These are phyloP conservation scores for Combretum micranthum DNA, from an alignment of 345 rosid genomes.

Conservation along the genomic window DNA sequence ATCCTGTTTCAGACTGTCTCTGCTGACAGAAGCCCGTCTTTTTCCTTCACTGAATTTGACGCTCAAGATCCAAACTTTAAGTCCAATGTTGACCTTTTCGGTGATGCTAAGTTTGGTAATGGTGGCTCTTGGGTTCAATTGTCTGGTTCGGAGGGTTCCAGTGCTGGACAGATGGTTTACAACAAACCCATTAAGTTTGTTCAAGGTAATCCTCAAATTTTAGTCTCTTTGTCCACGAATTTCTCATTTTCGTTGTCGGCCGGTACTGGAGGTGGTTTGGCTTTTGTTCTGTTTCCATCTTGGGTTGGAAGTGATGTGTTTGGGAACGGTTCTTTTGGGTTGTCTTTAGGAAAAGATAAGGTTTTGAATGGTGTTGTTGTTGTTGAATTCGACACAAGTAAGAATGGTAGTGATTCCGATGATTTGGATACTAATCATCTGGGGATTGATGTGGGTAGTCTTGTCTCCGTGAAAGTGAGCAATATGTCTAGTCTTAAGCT, in stretches of 20 bases:
- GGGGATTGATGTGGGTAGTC: conserved; percentile 44
- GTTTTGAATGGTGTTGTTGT: conserved; percentile 24
- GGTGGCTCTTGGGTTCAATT: conserved; percentile 55
- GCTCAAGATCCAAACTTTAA: conserved; percentile 42
- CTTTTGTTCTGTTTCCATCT: conserved; percentile 55
- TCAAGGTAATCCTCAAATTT: conserved; percentile 36
- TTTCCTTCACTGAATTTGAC: conserved; percentile 37
- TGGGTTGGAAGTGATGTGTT: conserved; percentile 25
- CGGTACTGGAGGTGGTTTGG: conserved; percentile 47
- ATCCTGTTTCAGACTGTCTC: conserved; percentile 24
- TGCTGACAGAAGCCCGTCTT: conserved; percentile 38
- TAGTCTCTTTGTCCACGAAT: conserved; percentile 50
- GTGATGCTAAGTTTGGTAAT: conserved; percentile 47
- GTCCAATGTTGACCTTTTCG: conserved; percentile 46
- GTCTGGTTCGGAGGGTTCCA: conserved; percentile 33
- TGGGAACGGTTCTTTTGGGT: conserved; percentile 38
- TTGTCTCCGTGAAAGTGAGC: conserved; percentile 28
- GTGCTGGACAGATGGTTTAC: conserved; percentile 51
- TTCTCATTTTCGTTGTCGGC: conserved; percentile 56
- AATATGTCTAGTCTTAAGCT: conserved; percentile 34
- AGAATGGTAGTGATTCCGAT: conserved; percentile 18
- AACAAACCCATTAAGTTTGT: conserved; percentile 61
- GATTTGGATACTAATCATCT: conserved; percentile 49
- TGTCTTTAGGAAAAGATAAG: conserved; percentile 25
- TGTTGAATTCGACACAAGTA: conserved; percentile 46